Evolutionary conservation across 768 basidiomycete species (phyloP).

Genomic region (Tylopilus subfusipes): DNA sequence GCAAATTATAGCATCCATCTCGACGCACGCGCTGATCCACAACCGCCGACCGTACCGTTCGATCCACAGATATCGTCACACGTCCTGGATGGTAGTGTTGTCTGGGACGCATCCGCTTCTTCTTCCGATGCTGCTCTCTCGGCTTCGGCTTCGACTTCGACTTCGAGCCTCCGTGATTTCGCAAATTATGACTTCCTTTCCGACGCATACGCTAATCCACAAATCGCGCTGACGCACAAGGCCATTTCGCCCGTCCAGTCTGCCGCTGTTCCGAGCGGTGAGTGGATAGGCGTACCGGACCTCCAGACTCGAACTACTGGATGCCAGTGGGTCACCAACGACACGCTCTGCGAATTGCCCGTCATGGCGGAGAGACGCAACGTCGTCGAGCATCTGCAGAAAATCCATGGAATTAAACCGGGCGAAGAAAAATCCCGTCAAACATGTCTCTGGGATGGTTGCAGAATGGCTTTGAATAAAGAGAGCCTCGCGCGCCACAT

Average conservation of each 20-base stretch:
- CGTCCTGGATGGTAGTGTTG: too few species aligned
- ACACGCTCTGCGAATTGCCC: neutral
- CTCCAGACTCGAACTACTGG: neutral
- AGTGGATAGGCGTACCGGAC: neutral
- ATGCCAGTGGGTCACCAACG: conserved; percentile 16
- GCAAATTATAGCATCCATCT: neutral
- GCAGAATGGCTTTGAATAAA: conserved; percentile 20
- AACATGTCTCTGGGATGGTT: conserved; percentile 21
- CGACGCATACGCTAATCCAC: neutral
- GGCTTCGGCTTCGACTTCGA: too few species aligned
- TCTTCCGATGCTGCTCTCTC: neutral
- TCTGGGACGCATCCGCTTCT: too few species aligned
- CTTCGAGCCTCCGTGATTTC: neutral
- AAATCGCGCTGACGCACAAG: neutral
- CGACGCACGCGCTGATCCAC: neutral
- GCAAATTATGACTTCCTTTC: neutral
- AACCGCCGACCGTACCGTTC: too few species aligned
- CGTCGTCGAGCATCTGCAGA: conserved; percentile 18
- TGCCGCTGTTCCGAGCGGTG: neutral
- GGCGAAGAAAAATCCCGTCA: conserved; percentile 18
- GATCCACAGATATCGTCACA: too few species aligned
- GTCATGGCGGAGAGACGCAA: conserved; percentile 13
- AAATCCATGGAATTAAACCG: conserved; percentile 5
- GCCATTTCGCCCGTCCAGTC: neutral
- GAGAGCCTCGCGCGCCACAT: conserved; percentile 31